Evolutionary conservation across 106 monocot genomes (phyloP).

Genomic region (Apostasia ramifera): DNA sequence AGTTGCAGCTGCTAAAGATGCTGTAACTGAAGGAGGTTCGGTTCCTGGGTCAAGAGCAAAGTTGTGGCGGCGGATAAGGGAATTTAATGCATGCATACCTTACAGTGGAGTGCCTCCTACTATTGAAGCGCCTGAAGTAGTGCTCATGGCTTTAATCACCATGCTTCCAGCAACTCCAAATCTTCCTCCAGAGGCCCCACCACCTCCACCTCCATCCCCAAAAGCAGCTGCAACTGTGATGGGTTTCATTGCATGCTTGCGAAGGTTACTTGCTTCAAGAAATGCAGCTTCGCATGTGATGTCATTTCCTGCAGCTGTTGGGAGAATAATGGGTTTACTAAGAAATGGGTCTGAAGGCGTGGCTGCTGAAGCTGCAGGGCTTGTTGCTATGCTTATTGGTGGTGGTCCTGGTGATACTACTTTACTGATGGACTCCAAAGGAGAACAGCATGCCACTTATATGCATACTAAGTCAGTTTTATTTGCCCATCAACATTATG

Average conservation of each 20-base stretch:
- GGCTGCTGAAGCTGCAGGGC: constrained; percentile 80
- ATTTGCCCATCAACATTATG: constrained; percentile 70
- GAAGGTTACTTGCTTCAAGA: constrained; percentile 83
- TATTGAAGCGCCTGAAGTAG: constrained; percentile 91
- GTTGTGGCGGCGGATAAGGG: constrained; percentile 95
- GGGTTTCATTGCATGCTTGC: constrained; percentile 89
- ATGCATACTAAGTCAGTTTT: constrained; percentile 98
- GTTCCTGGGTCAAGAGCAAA: constrained; percentile 87
- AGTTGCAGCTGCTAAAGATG: constrained; percentile 95
- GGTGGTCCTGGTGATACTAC: constrained; percentile 76
- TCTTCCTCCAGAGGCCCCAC: constrained; percentile 91
- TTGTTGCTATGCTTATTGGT: constrained; percentile 92
- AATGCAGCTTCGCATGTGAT: constrained; percentile 94
- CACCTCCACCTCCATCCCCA: constrained; percentile 93
- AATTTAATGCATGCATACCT: constrained; percentile 98
- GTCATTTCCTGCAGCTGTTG: constrained; percentile 99
- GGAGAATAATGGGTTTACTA: constrained; percentile 92
- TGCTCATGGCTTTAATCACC: constrained; percentile 96
- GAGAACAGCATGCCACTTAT: constrained; percentile 90
- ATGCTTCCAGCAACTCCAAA: constrained; percentile 92
- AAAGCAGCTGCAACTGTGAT: constrained; percentile 98
- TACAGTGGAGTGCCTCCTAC: constrained; percentile 74
- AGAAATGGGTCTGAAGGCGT: constrained; percentile 97
- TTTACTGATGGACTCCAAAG: constrained; percentile 62
- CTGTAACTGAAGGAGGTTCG: constrained; percentile 90